Percentiles rank a stretch among this genome's conserved stretches.
Conservation (phyloP, 768 basidiomycete species). For the Saitozyma podzolica region DNA sequence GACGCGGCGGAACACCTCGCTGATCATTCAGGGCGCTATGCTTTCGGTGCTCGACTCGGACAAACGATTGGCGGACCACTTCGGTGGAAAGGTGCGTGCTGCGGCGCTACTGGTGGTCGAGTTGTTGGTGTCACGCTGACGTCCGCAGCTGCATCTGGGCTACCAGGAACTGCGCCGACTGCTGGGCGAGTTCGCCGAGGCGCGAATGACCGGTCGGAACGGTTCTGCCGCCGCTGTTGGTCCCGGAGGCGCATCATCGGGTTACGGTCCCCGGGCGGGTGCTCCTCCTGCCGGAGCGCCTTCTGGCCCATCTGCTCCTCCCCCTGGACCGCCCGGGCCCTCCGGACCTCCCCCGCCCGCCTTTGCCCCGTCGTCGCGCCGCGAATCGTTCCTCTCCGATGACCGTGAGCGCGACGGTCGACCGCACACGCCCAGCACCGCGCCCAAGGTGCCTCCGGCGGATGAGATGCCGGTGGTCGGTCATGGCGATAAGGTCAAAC, state of each 20-base stretch:
- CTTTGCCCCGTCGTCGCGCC: neutral
- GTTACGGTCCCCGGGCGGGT: slow-evolving; percentile 1
- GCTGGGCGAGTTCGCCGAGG: slow-evolving; percentile 84
- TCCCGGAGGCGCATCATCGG: neutral
- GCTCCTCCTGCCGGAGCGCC: slow-evolving; percentile 21
- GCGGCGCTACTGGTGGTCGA: slow-evolving; percentile 3
- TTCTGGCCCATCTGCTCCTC: slow-evolving; percentile 36
- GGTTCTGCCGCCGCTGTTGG: neutral
- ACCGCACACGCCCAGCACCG: slow-evolving; percentile 34
- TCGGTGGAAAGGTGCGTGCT: slow-evolving; percentile 89
- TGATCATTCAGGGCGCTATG: slow-evolving; percentile 67
- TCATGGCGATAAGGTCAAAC: slow-evolving; percentile 48
- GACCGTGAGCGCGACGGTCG: slow-evolving; percentile 7
- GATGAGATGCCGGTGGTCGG: slow-evolving; percentile 52
- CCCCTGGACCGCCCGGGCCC: slow-evolving; percentile 11
- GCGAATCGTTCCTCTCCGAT: neutral
- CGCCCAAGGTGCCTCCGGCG: slow-evolving; percentile 51
- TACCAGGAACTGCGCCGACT: slow-evolving; percentile 97
- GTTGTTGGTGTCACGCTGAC: slow-evolving; percentile 10
- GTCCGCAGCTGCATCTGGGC: slow-evolving; percentile 87
- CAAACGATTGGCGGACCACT: slow-evolving; percentile 97
- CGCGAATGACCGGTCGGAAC: slow-evolving; percentile 61
- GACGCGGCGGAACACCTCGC: neutral
- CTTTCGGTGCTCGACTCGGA: slow-evolving; percentile 96
- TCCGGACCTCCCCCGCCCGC: slow-evolving; percentile 19